These are phyloP conservation scores for Clavaria fumosa DNA, from an alignment of 768 basidiomycete genomes.

Conservation along the genomic window DNA sequence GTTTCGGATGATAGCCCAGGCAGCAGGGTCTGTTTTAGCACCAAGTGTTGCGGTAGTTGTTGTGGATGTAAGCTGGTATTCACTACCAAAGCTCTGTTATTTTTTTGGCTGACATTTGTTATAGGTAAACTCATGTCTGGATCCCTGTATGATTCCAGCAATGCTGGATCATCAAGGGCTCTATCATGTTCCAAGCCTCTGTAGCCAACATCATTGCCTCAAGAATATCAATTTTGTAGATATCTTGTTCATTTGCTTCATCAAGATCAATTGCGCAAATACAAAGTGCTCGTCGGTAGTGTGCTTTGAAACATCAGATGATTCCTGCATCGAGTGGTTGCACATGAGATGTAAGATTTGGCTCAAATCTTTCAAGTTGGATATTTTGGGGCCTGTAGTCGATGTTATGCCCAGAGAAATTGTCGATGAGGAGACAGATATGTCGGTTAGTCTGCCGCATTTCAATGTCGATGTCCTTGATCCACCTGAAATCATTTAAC, in stretches of 20 bases:
- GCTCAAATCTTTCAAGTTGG: conserved; percentile 18
- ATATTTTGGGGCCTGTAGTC: conserved; percentile 14
- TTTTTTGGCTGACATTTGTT: too few species aligned
- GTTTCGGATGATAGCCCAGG: too few species aligned
- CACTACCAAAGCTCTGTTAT: too few species aligned
- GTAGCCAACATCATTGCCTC: conserved; percentile 23
- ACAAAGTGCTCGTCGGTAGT: conserved; percentile 18
- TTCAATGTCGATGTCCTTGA: conserved; percentile 18
- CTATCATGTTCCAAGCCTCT: conserved; percentile 20
- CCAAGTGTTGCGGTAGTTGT: too few species aligned
- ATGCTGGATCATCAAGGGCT: conserved; percentile 20
- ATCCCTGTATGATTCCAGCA: conserved; percentile 26
- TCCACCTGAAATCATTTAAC: too few species aligned
- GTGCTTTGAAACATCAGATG: conserved; percentile 22
- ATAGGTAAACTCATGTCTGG: too few species aligned
- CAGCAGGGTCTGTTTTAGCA: too few species aligned
- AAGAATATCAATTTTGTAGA: conserved; percentile 25
- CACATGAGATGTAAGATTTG: conserved; percentile 23
- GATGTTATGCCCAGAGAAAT: conserved; percentile 17
- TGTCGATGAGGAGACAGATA: conserved; percentile 21
- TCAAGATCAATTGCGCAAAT: conserved; percentile 17
- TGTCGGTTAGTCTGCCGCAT: conserved; percentile 11
- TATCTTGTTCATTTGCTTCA: conserved; percentile 17
- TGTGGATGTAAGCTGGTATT: too few species aligned
- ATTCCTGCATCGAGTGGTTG: conserved; percentile 24